phyloP scores from a whole-genome alignment of 108 stramenopile genomes.

The Phaeodactylum tricornutum region DNA sequence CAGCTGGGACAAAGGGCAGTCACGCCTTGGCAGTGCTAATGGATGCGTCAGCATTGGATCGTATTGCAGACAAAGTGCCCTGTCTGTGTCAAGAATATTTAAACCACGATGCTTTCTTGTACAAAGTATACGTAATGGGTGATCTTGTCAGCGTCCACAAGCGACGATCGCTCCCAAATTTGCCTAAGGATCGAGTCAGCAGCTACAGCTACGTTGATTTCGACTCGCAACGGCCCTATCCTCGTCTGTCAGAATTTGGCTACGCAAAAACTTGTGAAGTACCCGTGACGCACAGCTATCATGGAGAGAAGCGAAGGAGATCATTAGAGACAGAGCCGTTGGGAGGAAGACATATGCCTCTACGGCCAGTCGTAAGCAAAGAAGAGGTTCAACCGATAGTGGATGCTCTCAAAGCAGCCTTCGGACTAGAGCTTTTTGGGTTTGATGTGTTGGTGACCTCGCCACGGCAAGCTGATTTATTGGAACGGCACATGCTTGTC shows the following conservation, averaged over 20 bases:
- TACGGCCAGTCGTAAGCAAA: constrained; percentile 20
- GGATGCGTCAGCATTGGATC: constrained; percentile 32
- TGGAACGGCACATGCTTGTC: constrained; percentile 27
- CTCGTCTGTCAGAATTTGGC: constrained; percentile 69
- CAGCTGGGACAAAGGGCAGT: constrained; percentile 72
- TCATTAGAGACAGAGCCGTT: background rate
- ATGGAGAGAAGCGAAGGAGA: too few species aligned
- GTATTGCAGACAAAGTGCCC: constrained; percentile 15
- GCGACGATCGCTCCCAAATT: constrained; percentile 62
- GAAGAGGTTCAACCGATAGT: constrained; percentile 73
- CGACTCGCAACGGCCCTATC: constrained; percentile 83
- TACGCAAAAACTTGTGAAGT: background rate
- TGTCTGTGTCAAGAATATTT: constrained; percentile 71
- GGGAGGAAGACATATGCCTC: background rate
- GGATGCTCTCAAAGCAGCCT: constrained; percentile 47
- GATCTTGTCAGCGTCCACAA: constrained; percentile 64
- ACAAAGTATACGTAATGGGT: constrained; percentile 85
- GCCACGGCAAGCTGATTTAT: constrained; percentile 5
- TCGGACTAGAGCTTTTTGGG: constrained; percentile 77
- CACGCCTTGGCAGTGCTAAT: constrained; percentile 74
- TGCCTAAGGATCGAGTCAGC: constrained; percentile 27
- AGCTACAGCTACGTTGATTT: constrained; percentile 42
- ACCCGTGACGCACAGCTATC: too few species aligned
- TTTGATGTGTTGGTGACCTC: constrained; percentile 67
- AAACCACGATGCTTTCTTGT: constrained; percentile 71